These are phyloP conservation scores for Entomophthora muscae DNA, from an alignment of 371 early-diverging fungal genomes.

Conservation along the genomic window DNA sequence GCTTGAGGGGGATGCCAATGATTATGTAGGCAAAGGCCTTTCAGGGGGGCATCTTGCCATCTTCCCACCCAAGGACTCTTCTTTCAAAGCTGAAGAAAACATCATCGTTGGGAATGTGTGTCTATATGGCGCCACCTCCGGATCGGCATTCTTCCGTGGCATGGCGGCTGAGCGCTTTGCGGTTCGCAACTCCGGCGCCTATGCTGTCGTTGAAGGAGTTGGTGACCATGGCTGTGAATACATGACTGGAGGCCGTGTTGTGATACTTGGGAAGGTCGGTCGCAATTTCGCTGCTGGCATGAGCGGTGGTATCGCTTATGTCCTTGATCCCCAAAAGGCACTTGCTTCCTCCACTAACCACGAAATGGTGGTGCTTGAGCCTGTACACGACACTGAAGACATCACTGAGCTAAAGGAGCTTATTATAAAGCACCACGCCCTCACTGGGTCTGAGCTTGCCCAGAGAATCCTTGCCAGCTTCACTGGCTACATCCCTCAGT, in stretches of 20 bases:
- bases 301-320: constrained; percentile 86
- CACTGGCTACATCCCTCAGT: constrained; percentile 44
- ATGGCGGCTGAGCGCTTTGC: constrained; percentile 94
- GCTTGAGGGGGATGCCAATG: constrained; percentile 93
- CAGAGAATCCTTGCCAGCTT: constrained; percentile 54
- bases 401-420: constrained; percentile 48
- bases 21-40: constrained; percentile 95
- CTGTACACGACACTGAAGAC: constrained; percentile 58
- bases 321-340: constrained; percentile 37
- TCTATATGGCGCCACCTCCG: constrained; percentile 89
- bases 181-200: constrained; percentile 92
- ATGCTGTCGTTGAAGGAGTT: constrained; percentile 87
- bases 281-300: constrained; percentile 93
- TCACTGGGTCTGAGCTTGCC: constrained; percentile 72
- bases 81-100: constrained; percentile 69
- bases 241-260: constrained; percentile 86
- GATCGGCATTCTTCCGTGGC: constrained; percentile 81
- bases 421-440: constrained; percentile 60
- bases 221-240: constrained; percentile 98
- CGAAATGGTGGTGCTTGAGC: constrained; percentile 79
- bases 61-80: constrained; percentile 62
- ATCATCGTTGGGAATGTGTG: constrained; percentile 93
- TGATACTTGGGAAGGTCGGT: constrained; percentile 68
- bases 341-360: constrained; percentile 54
- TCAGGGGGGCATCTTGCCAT: constrained; percentile 79